phyloP scores from a whole-genome alignment of 202 grass and related monocot genomes.

The Carex sylvatica region DNA sequence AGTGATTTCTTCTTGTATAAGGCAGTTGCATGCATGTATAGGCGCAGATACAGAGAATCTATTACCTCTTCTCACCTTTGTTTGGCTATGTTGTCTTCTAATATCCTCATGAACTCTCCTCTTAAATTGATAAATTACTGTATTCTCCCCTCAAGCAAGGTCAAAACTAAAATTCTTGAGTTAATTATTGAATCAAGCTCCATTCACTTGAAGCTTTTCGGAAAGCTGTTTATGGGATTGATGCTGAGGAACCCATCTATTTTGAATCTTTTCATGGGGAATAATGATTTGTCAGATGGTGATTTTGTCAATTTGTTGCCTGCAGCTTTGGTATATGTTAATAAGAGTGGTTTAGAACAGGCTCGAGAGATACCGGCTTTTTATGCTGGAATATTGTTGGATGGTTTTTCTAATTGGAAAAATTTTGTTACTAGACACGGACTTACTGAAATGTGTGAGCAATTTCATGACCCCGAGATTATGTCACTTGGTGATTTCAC shows the following conservation, averaged over 20 bases:
- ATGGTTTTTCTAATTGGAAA: slow-evolving; percentile 71
- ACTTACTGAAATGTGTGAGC: slow-evolving; percentile 46
- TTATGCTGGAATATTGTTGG: slow-evolving; percentile 55
- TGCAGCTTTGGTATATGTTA: slow-evolving; percentile 68
- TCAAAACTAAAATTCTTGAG: slow-evolving; percentile 54
- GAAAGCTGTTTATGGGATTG: slow-evolving; percentile 54
- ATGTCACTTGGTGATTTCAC: slow-evolving; percentile 50
- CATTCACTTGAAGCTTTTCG: slow-evolving; percentile 67
- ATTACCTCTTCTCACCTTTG: slow-evolving; percentile 39
- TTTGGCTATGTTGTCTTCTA: slow-evolving; percentile 60
- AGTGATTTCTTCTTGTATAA: slow-evolving; percentile 69
- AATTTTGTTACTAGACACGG: slow-evolving; percentile 43
- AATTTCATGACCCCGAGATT: slow-evolving; percentile 36
- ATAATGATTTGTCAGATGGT: slow-evolving; percentile 42
- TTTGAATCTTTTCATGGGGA: slow-evolving; percentile 37
- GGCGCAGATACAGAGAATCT: slow-evolving; percentile 40
- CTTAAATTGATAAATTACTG: slow-evolving; percentile 62
- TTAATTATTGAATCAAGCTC: slow-evolving; percentile 70
- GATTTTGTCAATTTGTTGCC: slow-evolving; percentile 73
- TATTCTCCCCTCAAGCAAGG: slow-evolving; percentile 54
- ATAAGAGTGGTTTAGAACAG: slow-evolving; percentile 38
- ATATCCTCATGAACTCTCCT: slow-evolving; percentile 51
- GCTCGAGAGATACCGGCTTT: slow-evolving; percentile 43
- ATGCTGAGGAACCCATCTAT: slow-evolving; percentile 37
- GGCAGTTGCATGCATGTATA: slow-evolving; percentile 41